These are phyloP conservation scores for Aspergillus jensenii DNA, from an alignment of 2,329 filamentous ascomycete genomes.

Conservation along the genomic window DNA sequence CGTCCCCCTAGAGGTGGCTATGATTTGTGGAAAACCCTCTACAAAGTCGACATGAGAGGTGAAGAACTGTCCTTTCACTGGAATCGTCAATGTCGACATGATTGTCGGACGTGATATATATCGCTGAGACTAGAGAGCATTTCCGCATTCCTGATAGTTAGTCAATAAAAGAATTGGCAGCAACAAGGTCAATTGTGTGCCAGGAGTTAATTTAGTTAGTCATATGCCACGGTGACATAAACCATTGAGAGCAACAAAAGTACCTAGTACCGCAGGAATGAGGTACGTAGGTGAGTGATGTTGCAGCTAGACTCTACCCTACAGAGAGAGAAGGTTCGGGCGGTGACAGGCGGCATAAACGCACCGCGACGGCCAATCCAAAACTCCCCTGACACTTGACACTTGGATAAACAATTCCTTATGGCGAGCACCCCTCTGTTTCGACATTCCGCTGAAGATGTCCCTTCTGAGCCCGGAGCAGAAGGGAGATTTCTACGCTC, in stretches of 20 bases:
- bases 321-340: not conserved
- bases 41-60: no score
- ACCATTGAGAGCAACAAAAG: not conserved
- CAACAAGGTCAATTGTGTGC: no score
- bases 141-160: no score
- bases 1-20: no score
- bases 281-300: not conserved
- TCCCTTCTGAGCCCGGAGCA: conserved; percentile 9
- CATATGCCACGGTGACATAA: not conserved
- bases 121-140: no score
- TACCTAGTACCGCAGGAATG: not conserved
- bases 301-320: not conserved
- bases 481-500: conserved; percentile 1
- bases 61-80: no score
- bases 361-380: not conserved
- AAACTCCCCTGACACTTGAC: not conserved
- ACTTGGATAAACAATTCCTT: not conserved
- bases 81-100: no score
- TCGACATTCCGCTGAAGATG: conserved; percentile 10
- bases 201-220: no score
- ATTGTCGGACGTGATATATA: no score
- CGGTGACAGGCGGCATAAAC: conserved; percentile 17
- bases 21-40: no score
- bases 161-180: no score
- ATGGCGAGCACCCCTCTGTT: not conserved